Evolutionary conservation across 1,139 yeast species (phyloP), one percentile per base, ranked within the genome.

Genomic region (Lodderomyces elongisporus): DNA sequence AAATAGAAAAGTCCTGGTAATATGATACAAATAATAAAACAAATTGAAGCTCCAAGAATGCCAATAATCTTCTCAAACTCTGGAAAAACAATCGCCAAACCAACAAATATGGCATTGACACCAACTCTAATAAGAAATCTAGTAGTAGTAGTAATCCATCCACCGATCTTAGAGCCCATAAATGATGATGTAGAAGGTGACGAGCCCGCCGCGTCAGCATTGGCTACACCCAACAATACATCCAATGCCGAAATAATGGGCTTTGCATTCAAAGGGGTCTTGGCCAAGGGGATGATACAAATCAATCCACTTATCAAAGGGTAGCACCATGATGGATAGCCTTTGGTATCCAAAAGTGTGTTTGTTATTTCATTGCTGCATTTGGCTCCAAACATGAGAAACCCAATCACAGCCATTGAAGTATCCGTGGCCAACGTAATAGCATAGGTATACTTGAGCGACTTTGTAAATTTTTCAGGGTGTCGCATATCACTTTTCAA

Each of bases 331-430:
- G 51, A 39, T 0, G 96, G 95, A 48, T 85, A 87, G 0, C 94
- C 94, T 5, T 70, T 58, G 1, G 87, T 80, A 17, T 70, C 52
- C 33, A 89, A 58, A 17, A 89, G 68, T 51, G 79, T 84, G 49
- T 79, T 84, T 4, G 96, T 87, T 43, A 89, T 75, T 55, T 89
- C 96, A 49, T 85, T 93, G 45, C 73, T 71, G 33, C 89, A 85
- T 14, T 60, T 51, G 13, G 61, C 59, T 16, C 97, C 96, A 63
- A 85, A 89, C 96, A 89, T 89, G 25, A 88, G 60, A 52, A 79
- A 84, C 0, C 96, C 96, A 29, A 85, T 59, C 2, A 82, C 62
- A 0, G 87, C 96, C 71, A 88, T 85, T 15, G 82, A 61, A 38
- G 76, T 51, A 55, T 89, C 96, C 5, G 91, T 75, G 1, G 75